Percentiles rank a stretch among this genome's conserved stretches.
Conservation (phyloP, 2,329 filamentous ascomycete genomes). For the Graphiopsis chlorocephala region DNA sequence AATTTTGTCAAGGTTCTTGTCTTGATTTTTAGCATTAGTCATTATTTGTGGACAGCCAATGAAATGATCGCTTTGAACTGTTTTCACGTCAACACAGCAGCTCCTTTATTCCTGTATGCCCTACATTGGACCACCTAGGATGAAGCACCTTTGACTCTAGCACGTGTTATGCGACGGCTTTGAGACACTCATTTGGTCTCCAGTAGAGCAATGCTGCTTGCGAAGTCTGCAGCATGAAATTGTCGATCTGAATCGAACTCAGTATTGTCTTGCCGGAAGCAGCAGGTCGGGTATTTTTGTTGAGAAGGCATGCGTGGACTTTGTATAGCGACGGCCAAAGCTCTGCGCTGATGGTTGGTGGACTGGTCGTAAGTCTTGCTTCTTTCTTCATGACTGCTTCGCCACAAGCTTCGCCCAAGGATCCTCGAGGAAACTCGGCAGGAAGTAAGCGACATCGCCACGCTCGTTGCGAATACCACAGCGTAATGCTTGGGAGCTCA, state of each 20-base stretch:
- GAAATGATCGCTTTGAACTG: background rate
- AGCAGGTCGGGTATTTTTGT: background rate
- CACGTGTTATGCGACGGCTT: background rate
- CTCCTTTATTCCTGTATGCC: background rate
- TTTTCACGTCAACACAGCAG: background rate
- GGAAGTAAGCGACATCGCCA: conserved; percentile 69
- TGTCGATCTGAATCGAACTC: background rate
- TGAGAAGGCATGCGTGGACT: too few species aligned
- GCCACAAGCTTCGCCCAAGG: conserved; percentile 57
- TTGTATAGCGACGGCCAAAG: background rate
- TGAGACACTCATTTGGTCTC: background rate
- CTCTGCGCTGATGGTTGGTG: background rate
- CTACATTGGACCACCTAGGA: background rate
- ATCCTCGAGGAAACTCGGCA: conserved; percentile 67
- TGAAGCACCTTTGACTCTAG: background rate
- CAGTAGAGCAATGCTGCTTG: background rate
- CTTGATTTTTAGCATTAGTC: background rate
- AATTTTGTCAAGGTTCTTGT: background rate
- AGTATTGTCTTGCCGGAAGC: background rate
- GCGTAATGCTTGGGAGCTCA: conserved; percentile 38
- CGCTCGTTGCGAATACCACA: conserved; percentile 43
- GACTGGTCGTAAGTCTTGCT: background rate
- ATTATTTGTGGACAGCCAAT: background rate
- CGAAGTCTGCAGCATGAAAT: background rate
- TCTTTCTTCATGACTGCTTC: background rate